A percentile compares a stretch with the other conserved stretches of the same genome.
Conservation (phyloP, 1,284 basidiomycete genomes). For the Kalmanozyma brasiliensis region DNA sequence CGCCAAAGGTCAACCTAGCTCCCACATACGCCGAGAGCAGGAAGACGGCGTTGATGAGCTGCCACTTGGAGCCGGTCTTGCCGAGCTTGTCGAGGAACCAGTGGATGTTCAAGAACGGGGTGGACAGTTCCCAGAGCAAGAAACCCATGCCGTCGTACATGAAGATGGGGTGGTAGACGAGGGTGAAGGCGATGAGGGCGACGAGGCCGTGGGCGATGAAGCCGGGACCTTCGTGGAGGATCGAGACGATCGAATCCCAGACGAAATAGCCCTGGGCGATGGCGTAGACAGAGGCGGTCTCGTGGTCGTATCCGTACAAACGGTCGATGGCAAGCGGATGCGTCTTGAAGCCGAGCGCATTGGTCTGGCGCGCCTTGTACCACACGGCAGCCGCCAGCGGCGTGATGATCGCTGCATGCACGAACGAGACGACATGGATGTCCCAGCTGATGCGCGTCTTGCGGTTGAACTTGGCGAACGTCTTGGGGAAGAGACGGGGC, state of each 20-base stretch:
- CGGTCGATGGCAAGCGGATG: constrained; percentile 50
- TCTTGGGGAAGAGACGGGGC: constrained; percentile 61
- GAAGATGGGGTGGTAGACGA: constrained; percentile 67
- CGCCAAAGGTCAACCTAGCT: constrained; percentile 66
- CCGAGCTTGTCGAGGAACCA: constrained; percentile 69
- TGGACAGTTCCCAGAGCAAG: constrained; percentile 68
- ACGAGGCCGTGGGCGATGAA: constrained; percentile 68
- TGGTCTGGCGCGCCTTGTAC: constrained; percentile 49
- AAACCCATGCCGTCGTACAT: constrained; percentile 68
- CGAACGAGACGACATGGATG: constrained; percentile 66
- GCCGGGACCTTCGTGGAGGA: constrained; percentile 65
- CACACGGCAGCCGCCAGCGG: constrained; percentile 55
- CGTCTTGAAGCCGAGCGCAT: constrained; percentile 32
- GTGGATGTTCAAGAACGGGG: constrained; percentile 69
- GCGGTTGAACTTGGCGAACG: constrained; percentile 56
- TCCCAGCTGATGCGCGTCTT: constrained; percentile 67
- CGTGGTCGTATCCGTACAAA: constrained; percentile 63
- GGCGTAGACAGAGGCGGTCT: constrained; percentile 57
- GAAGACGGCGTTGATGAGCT: constrained; percentile 68
- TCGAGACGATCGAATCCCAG: constrained; percentile 66
- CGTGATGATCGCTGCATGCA: constrained; percentile 58
- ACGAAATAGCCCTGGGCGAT: constrained; percentile 64
- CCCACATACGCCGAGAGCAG: constrained; percentile 64
- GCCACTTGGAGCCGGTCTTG: constrained; percentile 64
- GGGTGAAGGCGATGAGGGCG: constrained; percentile 61